Percentiles rank a stretch among this genome's conserved stretches.
Evolutionary conservation across 345 rosid genomes (phyloP).

Genomic region (Salix caprea): DNA sequence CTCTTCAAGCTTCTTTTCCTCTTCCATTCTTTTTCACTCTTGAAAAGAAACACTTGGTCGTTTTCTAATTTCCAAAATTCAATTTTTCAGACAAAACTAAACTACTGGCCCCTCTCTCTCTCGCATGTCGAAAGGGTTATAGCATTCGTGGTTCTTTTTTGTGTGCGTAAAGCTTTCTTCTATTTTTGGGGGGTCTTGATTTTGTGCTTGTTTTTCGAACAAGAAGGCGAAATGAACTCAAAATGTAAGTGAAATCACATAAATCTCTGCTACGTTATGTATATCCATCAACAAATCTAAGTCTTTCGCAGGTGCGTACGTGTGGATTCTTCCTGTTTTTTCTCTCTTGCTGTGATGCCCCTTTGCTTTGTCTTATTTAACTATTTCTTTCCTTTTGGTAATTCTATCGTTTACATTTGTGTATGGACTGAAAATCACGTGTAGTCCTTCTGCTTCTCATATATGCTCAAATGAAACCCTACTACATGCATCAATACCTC

Average conservation of each 20-base stretch:
- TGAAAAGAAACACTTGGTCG: neutral
- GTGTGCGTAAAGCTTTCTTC: neutral
- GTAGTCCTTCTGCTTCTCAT: neutral
- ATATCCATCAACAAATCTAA: neutral
- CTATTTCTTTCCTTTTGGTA: neutral
- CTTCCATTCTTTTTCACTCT: neutral
- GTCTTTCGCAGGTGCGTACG: neutral
- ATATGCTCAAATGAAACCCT: neutral
- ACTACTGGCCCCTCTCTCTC: neutral
- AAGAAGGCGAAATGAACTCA: conserved; percentile 33
- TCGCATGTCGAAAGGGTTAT: conserved; percentile 19
- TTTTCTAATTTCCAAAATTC: neutral
- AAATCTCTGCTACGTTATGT: conserved; percentile 1
- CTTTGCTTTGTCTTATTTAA: neutral
- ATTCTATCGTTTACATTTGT: neutral
- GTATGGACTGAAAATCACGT: neutral
- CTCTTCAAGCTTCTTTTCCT: conserved; percentile 60
- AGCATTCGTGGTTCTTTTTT: neutral
- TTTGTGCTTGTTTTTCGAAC: conserved; percentile 32
- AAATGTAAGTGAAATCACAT: conserved; percentile 22
- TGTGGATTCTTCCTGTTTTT: neutral
- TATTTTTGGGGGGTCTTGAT: neutral
- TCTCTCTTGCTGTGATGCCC: neutral
- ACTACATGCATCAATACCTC: neutral
- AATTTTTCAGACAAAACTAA: neutral